Evolutionary conservation across 495 filamentous ascomycete species (phyloP).

Genomic region (Penicillium dipodomyicola): DNA sequence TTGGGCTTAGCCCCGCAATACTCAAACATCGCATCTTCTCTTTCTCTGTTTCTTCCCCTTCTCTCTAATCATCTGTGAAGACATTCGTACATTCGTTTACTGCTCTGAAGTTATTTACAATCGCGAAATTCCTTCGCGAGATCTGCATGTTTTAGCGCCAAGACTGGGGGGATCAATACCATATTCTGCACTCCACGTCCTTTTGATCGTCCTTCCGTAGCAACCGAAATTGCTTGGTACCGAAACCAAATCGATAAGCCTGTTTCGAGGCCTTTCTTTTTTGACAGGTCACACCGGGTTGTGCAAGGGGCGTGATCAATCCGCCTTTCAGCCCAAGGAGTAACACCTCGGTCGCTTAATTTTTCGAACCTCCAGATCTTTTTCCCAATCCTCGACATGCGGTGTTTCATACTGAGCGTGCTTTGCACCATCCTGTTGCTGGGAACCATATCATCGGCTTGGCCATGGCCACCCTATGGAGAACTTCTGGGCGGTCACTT

Average conservation of each 20-base stretch:
- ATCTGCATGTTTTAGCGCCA: constrained; percentile 24
- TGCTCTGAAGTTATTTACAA: neutral
- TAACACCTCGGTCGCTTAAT: constrained; percentile 4
- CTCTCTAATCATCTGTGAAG: constrained; percentile 2
- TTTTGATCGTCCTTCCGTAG: constrained; percentile 9
- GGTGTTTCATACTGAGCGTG: constrained; percentile 32
- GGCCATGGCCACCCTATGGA: constrained; percentile 45
- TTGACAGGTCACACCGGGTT: constrained; percentile 3
- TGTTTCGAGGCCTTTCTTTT: neutral
- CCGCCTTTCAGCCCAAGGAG: neutral
- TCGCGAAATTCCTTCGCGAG: constrained; percentile 13
- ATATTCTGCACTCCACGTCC: constrained; percentile 16
- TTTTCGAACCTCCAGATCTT: constrained; percentile 1
- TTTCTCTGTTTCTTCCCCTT: constrained; percentile 8
- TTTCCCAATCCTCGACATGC: constrained; percentile 33
- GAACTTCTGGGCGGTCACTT: constrained; percentile 32
- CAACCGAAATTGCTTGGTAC: constrained; percentile 6
- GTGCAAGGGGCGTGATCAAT: constrained; percentile 24
- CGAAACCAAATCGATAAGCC: neutral
- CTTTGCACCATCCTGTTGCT: constrained; percentile 45
- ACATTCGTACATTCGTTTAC: constrained; percentile 11
- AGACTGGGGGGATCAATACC: constrained; percentile 12
- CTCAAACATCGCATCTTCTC: constrained; percentile 18
- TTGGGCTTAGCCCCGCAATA: constrained; percentile 27
- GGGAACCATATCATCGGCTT: constrained; percentile 47